Base-by-base conservation (phyloP, 257 asterid species). In the Solanum pimpinellifolium region DNA sequence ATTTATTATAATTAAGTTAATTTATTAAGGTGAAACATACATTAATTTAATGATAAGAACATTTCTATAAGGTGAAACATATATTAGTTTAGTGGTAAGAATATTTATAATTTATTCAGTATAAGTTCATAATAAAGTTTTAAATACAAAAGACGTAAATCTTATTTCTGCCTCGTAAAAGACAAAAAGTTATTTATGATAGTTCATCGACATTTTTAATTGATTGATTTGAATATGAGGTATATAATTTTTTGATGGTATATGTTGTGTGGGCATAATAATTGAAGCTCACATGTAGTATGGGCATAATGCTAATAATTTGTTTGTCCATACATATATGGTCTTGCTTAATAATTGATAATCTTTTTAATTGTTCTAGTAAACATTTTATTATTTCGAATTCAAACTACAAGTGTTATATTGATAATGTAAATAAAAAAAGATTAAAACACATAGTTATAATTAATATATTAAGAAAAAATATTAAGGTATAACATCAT, bases 81-180 rank as follows among this genome's bases (percentile, higher is more conserved):
- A 1, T 39, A 39, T 39, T 39, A 39, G 9, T 39, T 39, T 39
- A 39, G 9, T 39, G 42, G 9, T 39, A 7, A 39, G 2, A 39
- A 39, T 39, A 39, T 39, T 39, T 39, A 39, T 39, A 39, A 39
- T 39, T 7, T 39, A 39, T 7, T 39, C 8, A 39, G 42, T 7
- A 39, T 39, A 39, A 39, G 8, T 7, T 39, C 42, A 39, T 39
- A 39, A 39, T 39, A 39, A 39, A 7, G 0, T 33, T 33, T 3
- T 33, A 33, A 33, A 33, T 33, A 33, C 1, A 33, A 33, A 33
- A 33, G 0, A 33, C 35, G 35, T 33, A 33, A 33, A 33, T 33
- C 1, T 33, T 33, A 33, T 33, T 1, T 33, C 5, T 33, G 0
- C 0, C 12, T 20, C 1, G 2, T 9, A 60, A 23, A 21, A 21